Evolutionary conservation across 2,329 filamentous ascomycete genomes (phyloP).

Genomic region (Tricladium varicosporioides): DNA sequence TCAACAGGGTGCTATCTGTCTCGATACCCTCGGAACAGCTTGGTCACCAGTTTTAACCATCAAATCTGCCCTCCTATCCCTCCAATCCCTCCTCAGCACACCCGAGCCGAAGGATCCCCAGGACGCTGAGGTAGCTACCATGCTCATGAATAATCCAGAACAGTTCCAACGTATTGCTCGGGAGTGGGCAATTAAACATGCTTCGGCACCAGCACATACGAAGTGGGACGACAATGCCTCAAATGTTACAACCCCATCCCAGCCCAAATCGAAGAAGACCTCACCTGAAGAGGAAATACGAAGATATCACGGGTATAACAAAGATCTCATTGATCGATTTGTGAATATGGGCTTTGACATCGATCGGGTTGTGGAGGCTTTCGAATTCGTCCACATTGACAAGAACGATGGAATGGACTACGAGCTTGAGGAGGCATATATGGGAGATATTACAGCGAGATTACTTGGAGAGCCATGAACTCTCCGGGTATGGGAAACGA

Average conservation of each 20-base stretch:
- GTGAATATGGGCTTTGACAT: constrained; percentile 89
- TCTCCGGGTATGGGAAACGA: not conserved
- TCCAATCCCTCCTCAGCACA: constrained; percentile 88
- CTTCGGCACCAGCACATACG: constrained; percentile 66
- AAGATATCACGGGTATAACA: constrained; percentile 87
- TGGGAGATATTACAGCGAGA: constrained; percentile 84
- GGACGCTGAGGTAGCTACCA: constrained; percentile 89
- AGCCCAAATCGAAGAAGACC: constrained; percentile 24
- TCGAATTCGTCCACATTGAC: constrained; percentile 78
- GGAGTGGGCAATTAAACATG: constrained; percentile 86
- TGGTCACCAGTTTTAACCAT: constrained; percentile 98
- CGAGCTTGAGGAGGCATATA: constrained; percentile 83
- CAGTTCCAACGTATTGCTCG: constrained; percentile 79
- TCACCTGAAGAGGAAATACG: constrained; percentile 28
- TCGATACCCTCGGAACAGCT: constrained; percentile 83
- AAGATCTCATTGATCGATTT: constrained; percentile 78
- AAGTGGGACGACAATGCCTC: constrained; percentile 42
- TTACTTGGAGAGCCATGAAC: constrained; percentile 70
- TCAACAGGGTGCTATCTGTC: constrained; percentile 84
- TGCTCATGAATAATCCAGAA: constrained; percentile 77
- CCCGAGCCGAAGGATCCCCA: constrained; percentile 97
- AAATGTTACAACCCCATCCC: constrained; percentile 34
- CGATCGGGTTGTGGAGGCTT: constrained; percentile 80
- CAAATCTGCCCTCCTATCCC: constrained; percentile 88
- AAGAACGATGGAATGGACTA: constrained; percentile 76